Evolutionary conservation across 495 filamentous ascomycete species (phyloP).

Genomic region (Niebla homalea): DNA sequence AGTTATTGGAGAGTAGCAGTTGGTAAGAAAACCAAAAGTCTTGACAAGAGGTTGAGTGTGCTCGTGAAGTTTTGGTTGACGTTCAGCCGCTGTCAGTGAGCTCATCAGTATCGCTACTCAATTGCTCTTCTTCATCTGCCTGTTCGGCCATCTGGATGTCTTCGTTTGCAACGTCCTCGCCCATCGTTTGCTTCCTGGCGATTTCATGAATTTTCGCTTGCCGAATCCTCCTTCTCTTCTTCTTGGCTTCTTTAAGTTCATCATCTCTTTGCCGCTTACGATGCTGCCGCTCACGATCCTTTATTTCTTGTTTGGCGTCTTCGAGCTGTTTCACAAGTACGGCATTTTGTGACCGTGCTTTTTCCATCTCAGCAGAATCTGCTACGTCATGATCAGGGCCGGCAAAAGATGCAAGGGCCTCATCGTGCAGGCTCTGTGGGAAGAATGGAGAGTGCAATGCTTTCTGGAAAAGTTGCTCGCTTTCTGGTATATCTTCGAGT

Average conservation of each 20-base stretch:
- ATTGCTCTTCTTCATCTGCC: conserved; percentile 10
- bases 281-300: conserved; percentile 20
- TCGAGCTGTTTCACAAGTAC: conserved; percentile 8
- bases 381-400: not conserved
- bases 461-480: conserved; percentile 28
- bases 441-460: conserved; percentile 39
- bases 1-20: no score
- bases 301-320: conserved; percentile 5
- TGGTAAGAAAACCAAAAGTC: no score
- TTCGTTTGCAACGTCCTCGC: conserved; percentile 7
- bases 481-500: not conserved
- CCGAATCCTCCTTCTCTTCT: conserved; percentile 23
- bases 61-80: not conserved
- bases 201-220: conserved; percentile 13
- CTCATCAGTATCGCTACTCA: conserved; percentile 18
- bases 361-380: conserved; percentile 5
- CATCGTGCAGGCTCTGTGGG: conserved; percentile 39
- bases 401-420: conserved; percentile 40
- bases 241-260: conserved; percentile 21
- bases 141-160: conserved; percentile 10
- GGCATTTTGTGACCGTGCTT: conserved; percentile 10
- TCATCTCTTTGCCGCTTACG: conserved; percentile 25
- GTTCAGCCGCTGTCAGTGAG: conserved; percentile 13
- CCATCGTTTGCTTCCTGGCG: conserved; percentile 16
- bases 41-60: not conserved